Evolutionary conservation across 2,329 filamentous ascomycete species (phyloP).

Genomic region (Bipolaris zeicola): DNA sequence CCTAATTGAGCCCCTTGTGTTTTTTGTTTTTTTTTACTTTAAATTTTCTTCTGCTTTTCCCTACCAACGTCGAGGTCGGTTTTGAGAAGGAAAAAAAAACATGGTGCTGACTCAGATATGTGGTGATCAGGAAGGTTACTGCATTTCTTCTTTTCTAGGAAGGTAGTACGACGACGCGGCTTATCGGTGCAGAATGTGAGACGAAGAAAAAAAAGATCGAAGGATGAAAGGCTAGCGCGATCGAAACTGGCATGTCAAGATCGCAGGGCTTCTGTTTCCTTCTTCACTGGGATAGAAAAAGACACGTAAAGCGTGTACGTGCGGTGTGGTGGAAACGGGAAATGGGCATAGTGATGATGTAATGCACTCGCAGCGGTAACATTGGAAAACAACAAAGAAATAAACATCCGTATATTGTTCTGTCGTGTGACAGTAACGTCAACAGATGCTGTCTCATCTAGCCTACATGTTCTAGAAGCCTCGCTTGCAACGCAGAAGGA

Average conservation of each 20-base stretch:
- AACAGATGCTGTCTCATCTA: background rate
- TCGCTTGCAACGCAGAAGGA: background rate
- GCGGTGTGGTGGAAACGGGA: background rate
- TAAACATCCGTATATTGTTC: background rate
- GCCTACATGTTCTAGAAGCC: background rate
- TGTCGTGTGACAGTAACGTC: background rate
- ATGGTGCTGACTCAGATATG: too few species aligned
- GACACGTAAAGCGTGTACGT: too few species aligned
- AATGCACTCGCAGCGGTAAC: background rate
- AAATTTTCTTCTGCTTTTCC: too few species aligned
- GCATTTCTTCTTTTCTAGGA: background rate
- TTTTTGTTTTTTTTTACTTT: too few species aligned
- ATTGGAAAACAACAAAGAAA: background rate
- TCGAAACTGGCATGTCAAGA: background rate
- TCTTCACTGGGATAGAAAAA: background rate
- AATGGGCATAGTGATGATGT: background rate
- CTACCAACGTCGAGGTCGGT: too few species aligned
- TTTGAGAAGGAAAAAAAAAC: too few species aligned
- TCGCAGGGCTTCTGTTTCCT: background rate
- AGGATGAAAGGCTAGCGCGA: background rate
- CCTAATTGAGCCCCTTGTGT: too few species aligned
- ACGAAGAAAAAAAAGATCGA: background rate
- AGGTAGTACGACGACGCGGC: background rate
- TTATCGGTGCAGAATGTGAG: background rate
- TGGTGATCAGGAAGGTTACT: background rate